Conservation (phyloP, 495 filamentous ascomycete genomes). For the Stereocaulon alpinum region DNA sequence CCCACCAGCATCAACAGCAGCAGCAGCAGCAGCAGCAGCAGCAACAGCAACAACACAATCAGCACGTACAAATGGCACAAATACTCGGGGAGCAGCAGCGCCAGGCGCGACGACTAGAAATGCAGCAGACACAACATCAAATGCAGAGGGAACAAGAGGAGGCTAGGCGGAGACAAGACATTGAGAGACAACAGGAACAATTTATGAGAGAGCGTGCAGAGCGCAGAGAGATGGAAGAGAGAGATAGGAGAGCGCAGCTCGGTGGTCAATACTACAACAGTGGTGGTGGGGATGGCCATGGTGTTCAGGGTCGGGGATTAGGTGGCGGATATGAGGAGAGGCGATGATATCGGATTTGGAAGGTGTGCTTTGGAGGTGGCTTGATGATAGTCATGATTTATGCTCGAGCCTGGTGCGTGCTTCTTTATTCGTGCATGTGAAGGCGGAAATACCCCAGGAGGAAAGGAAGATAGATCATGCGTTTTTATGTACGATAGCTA, state of each 20-base stretch:
- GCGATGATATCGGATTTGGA: background rate
- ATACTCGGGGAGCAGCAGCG: conserved; percentile 5
- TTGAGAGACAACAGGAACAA: background rate
- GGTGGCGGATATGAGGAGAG: background rate
- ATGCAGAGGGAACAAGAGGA: background rate
- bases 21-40: conserved; percentile 12
- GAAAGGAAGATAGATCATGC: no score
- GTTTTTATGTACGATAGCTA: no score
- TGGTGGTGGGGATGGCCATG: background rate
- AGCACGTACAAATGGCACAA: background rate
- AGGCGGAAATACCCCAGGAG: no score
- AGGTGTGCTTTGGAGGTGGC: background rate
- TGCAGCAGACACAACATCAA: background rate
- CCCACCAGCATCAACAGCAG: conserved; percentile 14
- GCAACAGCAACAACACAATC: conserved; percentile 3
- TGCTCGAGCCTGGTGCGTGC: no score
- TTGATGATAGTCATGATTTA: no score
- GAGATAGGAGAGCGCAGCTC: background rate
- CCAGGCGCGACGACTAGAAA: background rate
- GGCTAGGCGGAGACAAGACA: background rate
- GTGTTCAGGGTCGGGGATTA: background rate
- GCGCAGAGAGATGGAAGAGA: background rate
- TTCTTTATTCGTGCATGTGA: no score
- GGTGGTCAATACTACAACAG: background rate
- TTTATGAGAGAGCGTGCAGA: background rate